phyloP scores from a whole-genome alignment of 768 basidiomycete genomes.

The Hemileccinum impolitum region DNA sequence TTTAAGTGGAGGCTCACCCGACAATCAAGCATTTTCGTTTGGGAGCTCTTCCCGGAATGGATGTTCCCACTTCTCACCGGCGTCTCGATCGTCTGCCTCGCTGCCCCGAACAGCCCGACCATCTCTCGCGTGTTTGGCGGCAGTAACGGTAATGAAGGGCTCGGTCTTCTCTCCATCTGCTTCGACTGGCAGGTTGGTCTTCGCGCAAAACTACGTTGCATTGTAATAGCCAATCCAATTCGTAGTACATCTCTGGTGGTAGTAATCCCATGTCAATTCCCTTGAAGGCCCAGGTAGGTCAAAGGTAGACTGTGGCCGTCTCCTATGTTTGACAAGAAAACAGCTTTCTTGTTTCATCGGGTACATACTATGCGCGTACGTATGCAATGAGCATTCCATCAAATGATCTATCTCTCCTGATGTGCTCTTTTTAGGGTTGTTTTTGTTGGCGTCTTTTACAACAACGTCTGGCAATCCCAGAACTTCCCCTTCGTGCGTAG shows the following conservation, averaged over 20 bases:
- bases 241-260: slow-evolving; percentile 21
- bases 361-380: slow-evolving; percentile 49
- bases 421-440: slow-evolving; percentile 21
- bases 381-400: background rate
- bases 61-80: slow-evolving; percentile 61
- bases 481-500: slow-evolving; percentile 55
- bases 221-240: background rate
- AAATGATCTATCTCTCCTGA: background rate
- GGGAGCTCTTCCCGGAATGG: slow-evolving; percentile 27
- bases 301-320: background rate
- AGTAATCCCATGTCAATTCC: slow-evolving; percentile 51
- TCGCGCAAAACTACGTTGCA: slow-evolving; percentile 6
- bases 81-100: slow-evolving; percentile 59
- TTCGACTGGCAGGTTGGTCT: slow-evolving; percentile 56
- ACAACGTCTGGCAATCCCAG: slow-evolving; percentile 55
- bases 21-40: slow-evolving; percentile 32
- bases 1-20: background rate
- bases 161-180: slow-evolving; percentile 55
- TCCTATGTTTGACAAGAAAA: background rate
- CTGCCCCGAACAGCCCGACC: slow-evolving; percentile 45
- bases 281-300: slow-evolving; percentile 42
- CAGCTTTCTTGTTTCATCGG: slow-evolving; percentile 47
- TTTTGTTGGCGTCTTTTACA: slow-evolving; percentile 38
- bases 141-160: slow-evolving; percentile 59
- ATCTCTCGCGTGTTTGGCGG: slow-evolving; percentile 60